A percentile compares a stretch with the other conserved stretches of the same genome.
These are phyloP conservation scores for Amylocarpus encephaloides DNA, from an alignment of 2,329 filamentous ascomycete genomes.

Conservation along the genomic window DNA sequence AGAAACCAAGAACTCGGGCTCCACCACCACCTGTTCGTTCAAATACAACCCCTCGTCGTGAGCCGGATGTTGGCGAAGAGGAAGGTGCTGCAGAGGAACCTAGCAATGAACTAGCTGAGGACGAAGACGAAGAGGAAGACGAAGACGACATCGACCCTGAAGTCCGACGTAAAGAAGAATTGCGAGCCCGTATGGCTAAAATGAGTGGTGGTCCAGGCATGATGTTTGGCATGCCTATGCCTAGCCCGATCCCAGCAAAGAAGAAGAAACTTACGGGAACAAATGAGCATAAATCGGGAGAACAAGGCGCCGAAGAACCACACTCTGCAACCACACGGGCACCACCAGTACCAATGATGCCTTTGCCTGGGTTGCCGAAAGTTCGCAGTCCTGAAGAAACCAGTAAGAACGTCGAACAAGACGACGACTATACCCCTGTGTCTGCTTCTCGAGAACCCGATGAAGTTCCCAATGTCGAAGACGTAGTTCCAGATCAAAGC, in stretches of 20 bases:
- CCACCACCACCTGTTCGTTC: conserved; percentile 33
- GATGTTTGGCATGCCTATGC: conserved; percentile 77
- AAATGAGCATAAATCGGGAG: conserved; percentile 38
- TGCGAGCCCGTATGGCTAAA: conserved; percentile 94
- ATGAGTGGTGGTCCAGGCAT: conserved; percentile 98
- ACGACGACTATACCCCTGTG: conserved; percentile 45
- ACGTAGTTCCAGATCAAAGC: conserved; percentile 34
- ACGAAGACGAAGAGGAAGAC: conserved; percentile 64
- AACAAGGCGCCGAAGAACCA: conserved; percentile 39
- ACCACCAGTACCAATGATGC: conserved; percentile 55
- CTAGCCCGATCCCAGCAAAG: conserved; percentile 42
- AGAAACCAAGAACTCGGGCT: conserved; percentile 34
- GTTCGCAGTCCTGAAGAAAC: conserved; percentile 43
- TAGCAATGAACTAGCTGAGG: conserved; percentile 43
- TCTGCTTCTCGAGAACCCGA: conserved; percentile 37
- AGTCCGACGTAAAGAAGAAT: conserved; percentile 73
- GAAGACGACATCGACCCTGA: conserved; percentile 88
- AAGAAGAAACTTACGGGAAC: conserved; percentile 47
- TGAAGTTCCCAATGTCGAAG: conserved; percentile 49
- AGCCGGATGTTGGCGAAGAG: conserved; percentile 41
- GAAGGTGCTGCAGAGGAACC: conserved; percentile 38
- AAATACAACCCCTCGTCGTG: conserved; percentile 34
- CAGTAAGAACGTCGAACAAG: conserved; percentile 35
- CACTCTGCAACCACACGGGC: conserved; percentile 40
- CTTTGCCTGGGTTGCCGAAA: conserved; percentile 65